phyloP scores from a whole-genome alignment of 2,329 filamentous ascomycete genomes.

The Trichoderma gracile region DNA sequence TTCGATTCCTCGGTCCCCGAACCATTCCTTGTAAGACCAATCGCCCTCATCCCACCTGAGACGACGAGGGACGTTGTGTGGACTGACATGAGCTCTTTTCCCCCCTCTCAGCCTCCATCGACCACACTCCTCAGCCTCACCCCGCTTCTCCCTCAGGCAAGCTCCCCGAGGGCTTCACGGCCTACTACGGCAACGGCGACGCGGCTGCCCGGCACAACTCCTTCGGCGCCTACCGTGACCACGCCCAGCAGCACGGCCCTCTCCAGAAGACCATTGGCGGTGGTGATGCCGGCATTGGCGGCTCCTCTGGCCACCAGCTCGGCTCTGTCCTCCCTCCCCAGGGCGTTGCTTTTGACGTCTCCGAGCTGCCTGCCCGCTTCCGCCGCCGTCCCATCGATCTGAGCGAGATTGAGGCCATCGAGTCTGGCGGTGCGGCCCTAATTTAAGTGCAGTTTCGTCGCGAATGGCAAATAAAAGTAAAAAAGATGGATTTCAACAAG shows the following conservation, averaged over 20 bases:
- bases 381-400: slow-evolving; percentile 70
- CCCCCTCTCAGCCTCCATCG: slow-evolving; percentile 56
- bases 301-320: slow-evolving; percentile 65
- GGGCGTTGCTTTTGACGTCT: slow-evolving; percentile 85
- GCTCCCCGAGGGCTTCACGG: slow-evolving; percentile 58
- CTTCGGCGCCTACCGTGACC: slow-evolving; percentile 76
- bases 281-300: slow-evolving; percentile 53
- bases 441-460: slow-evolving; percentile 37
- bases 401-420: slow-evolving; percentile 91
- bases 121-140: slow-evolving; percentile 73
- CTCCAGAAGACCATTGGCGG: slow-evolving; percentile 59
- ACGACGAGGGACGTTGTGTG: not conserved
- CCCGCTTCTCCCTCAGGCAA: slow-evolving; percentile 67
- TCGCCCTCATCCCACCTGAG: not conserved
- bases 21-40: slow-evolving; percentile 52
- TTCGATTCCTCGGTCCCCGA: slow-evolving; percentile 63
- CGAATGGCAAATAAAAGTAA: not conserved
- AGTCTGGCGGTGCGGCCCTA: slow-evolving; percentile 80
- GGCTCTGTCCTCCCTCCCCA: slow-evolving; percentile 69
- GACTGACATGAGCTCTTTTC: slow-evolving; percentile 30
- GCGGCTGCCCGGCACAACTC: slow-evolving; percentile 50
- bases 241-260: slow-evolving; percentile 76
- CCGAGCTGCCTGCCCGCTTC: slow-evolving; percentile 84
- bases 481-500: not conserved
- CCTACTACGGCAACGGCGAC: slow-evolving; percentile 33